These are phyloP conservation scores for Paralagenidium karlingii DNA, from an alignment of 352 stramenopile genomes.

Conservation along the genomic window DNA sequence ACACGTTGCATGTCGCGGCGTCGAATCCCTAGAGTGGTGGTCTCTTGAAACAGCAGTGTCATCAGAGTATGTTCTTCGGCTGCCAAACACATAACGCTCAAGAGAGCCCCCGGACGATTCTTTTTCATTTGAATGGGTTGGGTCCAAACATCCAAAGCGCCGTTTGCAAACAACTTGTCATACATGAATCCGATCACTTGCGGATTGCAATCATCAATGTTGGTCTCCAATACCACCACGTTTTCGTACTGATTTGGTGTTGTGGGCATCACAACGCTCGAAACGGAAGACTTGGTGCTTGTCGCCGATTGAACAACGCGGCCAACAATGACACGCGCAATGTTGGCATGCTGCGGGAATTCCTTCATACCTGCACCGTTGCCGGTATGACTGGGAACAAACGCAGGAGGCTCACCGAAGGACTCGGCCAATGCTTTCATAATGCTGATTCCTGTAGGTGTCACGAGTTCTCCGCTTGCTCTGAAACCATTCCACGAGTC, in stretches of 20 bases:
- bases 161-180: conserved; percentile 42
- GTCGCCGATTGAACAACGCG: conserved; percentile 14
- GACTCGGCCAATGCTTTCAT: conserved; percentile 77
- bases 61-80: conserved; percentile 43
- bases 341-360: conserved; percentile 81
- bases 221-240: conserved; percentile 79
- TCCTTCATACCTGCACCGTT: conserved; percentile 84
- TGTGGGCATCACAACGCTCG: background rate
- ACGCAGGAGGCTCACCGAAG: conserved; percentile 63
- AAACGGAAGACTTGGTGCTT: conserved; percentile 1
- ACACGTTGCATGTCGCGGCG: conserved; percentile 27
- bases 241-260: conserved; percentile 11
- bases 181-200: conserved; percentile 72
- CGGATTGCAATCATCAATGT: conserved; percentile 86
- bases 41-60: conserved; percentile 64
- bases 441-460: conserved; percentile 91
- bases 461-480: conserved; percentile 89
- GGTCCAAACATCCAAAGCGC: conserved; percentile 83
- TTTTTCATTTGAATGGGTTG: conserved; percentile 90
- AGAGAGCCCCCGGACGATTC: conserved; percentile 51
- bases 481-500: conserved; percentile 6
- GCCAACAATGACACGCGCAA: conserved; percentile 81
- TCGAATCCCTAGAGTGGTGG: conserved; percentile 83
- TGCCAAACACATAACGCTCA: conserved; percentile 69
- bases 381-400: conserved; percentile 61